A percentile compares a stretch with the other conserved stretches of the same genome.
phyloP scores from a whole-genome alignment of 129 eudicot species.

The Cynara cardunculus region DNA sequence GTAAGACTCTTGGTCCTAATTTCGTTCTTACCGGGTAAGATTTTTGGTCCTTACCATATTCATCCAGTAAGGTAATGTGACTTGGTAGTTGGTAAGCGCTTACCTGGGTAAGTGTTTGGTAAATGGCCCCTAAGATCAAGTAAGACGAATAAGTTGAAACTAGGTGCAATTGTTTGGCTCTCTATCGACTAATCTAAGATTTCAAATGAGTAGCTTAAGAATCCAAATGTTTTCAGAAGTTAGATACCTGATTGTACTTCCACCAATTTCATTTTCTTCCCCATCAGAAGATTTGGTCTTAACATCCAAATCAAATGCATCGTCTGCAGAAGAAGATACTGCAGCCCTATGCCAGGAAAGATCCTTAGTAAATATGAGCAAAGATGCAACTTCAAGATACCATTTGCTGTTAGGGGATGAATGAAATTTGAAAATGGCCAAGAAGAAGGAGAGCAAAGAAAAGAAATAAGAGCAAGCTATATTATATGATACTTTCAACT shows the following conservation, averaged over 20 bases:
- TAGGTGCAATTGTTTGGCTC: slow-evolving; percentile 8
- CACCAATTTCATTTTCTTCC: slow-evolving; percentile 47
- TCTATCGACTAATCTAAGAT: background rate
- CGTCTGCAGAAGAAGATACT: slow-evolving; percentile 82
- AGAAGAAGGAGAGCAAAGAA: background rate
- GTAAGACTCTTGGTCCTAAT: too few species aligned
- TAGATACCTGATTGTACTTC: slow-evolving; percentile 1
- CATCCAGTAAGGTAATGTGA: too few species aligned
- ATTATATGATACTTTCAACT: background rate
- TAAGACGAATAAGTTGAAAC: background rate
- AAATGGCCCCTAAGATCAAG: background rate
- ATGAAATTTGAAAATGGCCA: background rate
- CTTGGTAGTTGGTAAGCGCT: too few species aligned
- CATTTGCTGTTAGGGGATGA: background rate
- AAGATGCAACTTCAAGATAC: background rate
- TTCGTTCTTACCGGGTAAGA: too few species aligned
- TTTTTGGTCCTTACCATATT: too few species aligned
- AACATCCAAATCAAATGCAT: slow-evolving; percentile 41
- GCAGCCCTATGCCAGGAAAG: slow-evolving; percentile 46
- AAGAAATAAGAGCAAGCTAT: background rate
- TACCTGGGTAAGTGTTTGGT: too few species aligned
- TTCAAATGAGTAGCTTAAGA: slow-evolving; percentile 6
- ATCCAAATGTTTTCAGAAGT: slow-evolving; percentile 27
- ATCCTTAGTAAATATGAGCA: background rate
- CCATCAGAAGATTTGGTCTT: slow-evolving; percentile 40